These are phyloP conservation scores for Cenchrus fungigraminus DNA, from an alignment of 176 grass and related monocot genomes.

Conservation along the genomic window DNA sequence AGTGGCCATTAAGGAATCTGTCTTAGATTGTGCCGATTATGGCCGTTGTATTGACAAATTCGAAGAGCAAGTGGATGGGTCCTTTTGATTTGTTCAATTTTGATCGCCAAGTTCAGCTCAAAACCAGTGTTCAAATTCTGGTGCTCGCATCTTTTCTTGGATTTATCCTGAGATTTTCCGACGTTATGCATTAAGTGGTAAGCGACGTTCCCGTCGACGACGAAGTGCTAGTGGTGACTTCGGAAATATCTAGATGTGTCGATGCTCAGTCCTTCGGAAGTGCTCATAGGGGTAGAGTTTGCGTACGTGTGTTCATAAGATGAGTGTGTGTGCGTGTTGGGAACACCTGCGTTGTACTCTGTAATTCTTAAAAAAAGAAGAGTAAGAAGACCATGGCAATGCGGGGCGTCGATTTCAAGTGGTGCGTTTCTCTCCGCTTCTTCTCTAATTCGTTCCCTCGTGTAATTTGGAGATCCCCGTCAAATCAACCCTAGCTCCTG, in stretches of 20 bases:
- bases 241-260: no score
- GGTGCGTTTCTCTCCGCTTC: slow-evolving; percentile 4
- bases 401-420: slow-evolving; percentile 65
- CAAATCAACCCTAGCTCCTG: not conserved
- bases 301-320: no score
- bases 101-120: not conserved
- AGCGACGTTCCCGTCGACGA: no score
- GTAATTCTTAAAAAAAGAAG: not conserved
- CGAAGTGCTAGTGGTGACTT: no score
- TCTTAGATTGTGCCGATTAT: not conserved
- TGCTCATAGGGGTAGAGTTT: no score
- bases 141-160: no score
- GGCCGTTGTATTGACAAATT: not conserved
- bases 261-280: no score
- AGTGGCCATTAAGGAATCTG: not conserved
- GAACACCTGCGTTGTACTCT: no score
- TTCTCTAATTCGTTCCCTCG: not conserved
- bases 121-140: no score
- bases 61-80: not conserved
- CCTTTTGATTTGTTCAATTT: not conserved
- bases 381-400: slow-evolving; percentile 42
- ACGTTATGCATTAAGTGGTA: no score
- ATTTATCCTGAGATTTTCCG: no score
- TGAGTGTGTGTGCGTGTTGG: no score
- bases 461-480: not conserved